phyloP scores from a whole-genome alignment of 2,329 filamentous ascomycete genomes.

The Ophiostoma perfectum region DNA sequence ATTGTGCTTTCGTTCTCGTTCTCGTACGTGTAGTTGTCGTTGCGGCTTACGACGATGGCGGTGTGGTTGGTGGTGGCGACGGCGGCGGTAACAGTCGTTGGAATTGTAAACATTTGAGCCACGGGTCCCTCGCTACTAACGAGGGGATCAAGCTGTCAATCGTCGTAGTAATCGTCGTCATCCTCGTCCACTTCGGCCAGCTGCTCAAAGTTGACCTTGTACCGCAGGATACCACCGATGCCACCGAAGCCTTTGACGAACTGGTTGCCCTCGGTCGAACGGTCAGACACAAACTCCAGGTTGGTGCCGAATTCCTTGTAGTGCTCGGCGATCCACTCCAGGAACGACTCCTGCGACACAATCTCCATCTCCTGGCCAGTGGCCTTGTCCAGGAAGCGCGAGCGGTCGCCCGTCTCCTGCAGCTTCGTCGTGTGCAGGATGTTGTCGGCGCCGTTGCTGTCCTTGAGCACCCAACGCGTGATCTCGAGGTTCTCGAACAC shows the following conservation, averaged over 20 bases:
- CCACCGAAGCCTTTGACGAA: conserved; percentile 99
- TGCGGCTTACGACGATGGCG: conserved; percentile 26
- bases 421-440: conserved; percentile 84
- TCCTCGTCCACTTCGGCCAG: conserved; percentile 83
- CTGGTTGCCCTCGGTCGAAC: conserved; percentile 97
- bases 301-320: conserved; percentile 97
- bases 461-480: conserved; percentile 84
- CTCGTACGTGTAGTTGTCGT: conserved; percentile 5
- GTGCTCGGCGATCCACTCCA: conserved; percentile 99
- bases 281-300: conserved; percentile 95
- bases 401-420: conserved; percentile 69
- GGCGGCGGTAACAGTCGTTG: conserved; percentile 28
- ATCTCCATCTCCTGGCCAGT: conserved; percentile 98
- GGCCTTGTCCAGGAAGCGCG: conserved; percentile 89
- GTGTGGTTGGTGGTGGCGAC: conserved; percentile 19
- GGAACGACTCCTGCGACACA: conserved; percentile 78
- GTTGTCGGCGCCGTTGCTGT: conserved; percentile 63
- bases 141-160: conserved; percentile 91
- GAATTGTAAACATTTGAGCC: conserved; percentile 54
- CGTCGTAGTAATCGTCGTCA: conserved; percentile 87
- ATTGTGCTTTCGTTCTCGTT: conserved; percentile 13
- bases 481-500: conserved; percentile 97
- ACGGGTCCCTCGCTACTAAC: conserved; percentile 73
- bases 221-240: conserved; percentile 92
- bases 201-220: conserved; percentile 99